These are phyloP conservation scores for Auricularia sp. DNA, from an alignment of 768 basidiomycete genomes.

Conservation along the genomic window DNA sequence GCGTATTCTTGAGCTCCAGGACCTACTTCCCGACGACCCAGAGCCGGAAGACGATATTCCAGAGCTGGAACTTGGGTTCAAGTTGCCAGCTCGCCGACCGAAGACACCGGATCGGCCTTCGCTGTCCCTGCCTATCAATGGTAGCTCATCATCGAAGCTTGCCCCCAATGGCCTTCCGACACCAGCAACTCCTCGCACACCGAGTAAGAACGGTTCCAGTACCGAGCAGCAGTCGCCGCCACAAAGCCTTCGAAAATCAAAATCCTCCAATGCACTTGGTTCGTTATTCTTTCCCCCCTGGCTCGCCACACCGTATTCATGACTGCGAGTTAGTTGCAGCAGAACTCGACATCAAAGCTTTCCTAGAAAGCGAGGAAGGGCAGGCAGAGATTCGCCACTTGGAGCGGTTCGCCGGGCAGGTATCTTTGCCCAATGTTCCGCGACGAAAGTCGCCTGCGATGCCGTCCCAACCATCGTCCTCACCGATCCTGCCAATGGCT, in stretches of 20 bases:
- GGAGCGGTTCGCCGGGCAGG: background rate
- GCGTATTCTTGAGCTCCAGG: background rate
- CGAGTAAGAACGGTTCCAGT: no score
- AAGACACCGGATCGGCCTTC: background rate
- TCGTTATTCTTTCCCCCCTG: no score
- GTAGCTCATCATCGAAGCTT: no score
- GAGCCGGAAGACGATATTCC: background rate
- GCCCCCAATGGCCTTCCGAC: no score
- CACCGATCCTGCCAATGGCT: background rate
- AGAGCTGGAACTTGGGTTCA: background rate
- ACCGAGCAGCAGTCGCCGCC: no score
- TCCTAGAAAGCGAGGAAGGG: background rate
- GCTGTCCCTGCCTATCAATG: background rate
- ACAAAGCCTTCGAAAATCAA: no score
- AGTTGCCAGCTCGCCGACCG: background rate
- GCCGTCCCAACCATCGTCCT: background rate
- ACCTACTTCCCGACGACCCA: background rate
- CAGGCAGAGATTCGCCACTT: background rate
- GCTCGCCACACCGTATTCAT: background rate
- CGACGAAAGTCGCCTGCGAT: background rate
- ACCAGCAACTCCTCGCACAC: no score
- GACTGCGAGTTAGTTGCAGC: background rate
- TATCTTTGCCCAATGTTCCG: background rate
- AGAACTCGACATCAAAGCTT: background rate
- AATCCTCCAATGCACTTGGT: no score